Evolutionary conservation across 2,329 filamentous ascomycete genomes (phyloP).

Genomic region (Zymoseptoria ardabiliae): DNA sequence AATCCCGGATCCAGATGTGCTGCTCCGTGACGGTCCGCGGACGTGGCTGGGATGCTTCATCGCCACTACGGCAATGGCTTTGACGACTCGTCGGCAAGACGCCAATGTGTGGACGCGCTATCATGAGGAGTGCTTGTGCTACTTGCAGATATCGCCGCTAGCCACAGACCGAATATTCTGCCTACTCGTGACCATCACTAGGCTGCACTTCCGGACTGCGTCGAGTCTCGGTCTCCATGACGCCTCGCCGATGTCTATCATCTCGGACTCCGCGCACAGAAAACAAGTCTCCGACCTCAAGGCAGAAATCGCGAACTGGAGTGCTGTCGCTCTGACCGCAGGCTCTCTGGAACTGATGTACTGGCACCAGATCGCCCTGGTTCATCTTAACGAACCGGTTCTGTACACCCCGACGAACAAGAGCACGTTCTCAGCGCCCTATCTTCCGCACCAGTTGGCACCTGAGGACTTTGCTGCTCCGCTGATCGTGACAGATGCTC

Average conservation of each 20-base stretch:
- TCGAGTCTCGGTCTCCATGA: constrained; percentile 5
- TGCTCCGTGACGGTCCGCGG: constrained; percentile 6
- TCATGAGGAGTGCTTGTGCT: constrained; percentile 12
- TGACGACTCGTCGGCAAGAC: constrained; percentile 11
- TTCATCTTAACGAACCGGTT: constrained; percentile 16
- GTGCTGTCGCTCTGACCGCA: not conserved
- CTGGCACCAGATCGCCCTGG: constrained; percentile 10
- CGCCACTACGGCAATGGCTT: constrained; percentile 7
- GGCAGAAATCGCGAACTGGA: constrained; percentile 12
- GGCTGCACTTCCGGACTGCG: constrained; percentile 8
- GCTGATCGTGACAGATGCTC: constrained; percentile 9
- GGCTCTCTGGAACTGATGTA: constrained; percentile 7
- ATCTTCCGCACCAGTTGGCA: constrained; percentile 10
- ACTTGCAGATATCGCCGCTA: constrained; percentile 2
- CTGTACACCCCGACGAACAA: constrained; percentile 20
- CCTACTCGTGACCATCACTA: constrained; percentile 9
- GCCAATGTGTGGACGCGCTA: constrained; percentile 14
- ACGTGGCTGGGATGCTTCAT: constrained; percentile 18
- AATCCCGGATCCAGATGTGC: constrained; percentile 1
- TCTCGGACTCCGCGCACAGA: not conserved
- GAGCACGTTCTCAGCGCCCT: constrained; percentile 15
- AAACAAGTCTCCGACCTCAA: constrained; percentile 3
- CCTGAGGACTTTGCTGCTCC: constrained; percentile 16
- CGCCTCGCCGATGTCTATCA: not conserved
- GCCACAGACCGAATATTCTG: constrained; percentile 8